Evolutionary conservation across 1,284 basidiomycete genomes (phyloP).

Genomic region (Irpex sp.): DNA sequence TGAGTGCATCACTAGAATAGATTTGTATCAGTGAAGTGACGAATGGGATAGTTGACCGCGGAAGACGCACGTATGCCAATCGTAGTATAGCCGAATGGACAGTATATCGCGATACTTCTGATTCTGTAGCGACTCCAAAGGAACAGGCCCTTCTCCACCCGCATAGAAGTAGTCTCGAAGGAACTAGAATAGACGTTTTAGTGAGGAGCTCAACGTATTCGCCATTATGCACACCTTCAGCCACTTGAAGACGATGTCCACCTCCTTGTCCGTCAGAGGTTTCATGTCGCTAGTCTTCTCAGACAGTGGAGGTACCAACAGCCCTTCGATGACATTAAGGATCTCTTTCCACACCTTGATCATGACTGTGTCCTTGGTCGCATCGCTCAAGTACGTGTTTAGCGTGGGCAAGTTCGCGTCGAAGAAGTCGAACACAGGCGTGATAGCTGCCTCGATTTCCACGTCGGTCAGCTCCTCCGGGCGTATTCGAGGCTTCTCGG

Average conservation of each 20-base stretch:
- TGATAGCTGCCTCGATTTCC: constrained; percentile 93
- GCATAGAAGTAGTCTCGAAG: constrained; percentile 95
- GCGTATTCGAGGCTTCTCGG: constrained; percentile 66
- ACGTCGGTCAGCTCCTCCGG: constrained; percentile 83
- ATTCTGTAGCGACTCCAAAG: constrained; percentile 88
- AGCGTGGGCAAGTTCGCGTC: constrained; percentile 92
- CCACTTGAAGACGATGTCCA: constrained; percentile 99
- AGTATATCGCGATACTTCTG: constrained; percentile 93
- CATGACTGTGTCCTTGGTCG: constrained; percentile 93
- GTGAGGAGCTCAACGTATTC: constrained; percentile 3
- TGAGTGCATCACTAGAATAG: constrained; percentile 70
- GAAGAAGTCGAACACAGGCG: constrained; percentile 94
- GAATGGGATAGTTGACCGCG: constrained; percentile 10
- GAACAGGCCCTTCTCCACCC: constrained; percentile 86
- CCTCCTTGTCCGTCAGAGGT: constrained; percentile 89
- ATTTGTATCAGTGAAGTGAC: neutral
- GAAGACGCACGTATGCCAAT: constrained; percentile 78
- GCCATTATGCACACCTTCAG: constrained; percentile 60
- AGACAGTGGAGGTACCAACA: constrained; percentile 90
- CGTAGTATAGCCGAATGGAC: constrained; percentile 89
- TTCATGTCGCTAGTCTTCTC: constrained; percentile 90
- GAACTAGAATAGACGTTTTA: constrained; percentile 50
- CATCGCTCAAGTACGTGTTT: constrained; percentile 82
- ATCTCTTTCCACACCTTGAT: constrained; percentile 97
- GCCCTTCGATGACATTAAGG: constrained; percentile 79